Evolutionary conservation across 306 rosid species (phyloP), one percentile per base, ranked within the genome.

Genomic region (Senna siamea): DNA sequence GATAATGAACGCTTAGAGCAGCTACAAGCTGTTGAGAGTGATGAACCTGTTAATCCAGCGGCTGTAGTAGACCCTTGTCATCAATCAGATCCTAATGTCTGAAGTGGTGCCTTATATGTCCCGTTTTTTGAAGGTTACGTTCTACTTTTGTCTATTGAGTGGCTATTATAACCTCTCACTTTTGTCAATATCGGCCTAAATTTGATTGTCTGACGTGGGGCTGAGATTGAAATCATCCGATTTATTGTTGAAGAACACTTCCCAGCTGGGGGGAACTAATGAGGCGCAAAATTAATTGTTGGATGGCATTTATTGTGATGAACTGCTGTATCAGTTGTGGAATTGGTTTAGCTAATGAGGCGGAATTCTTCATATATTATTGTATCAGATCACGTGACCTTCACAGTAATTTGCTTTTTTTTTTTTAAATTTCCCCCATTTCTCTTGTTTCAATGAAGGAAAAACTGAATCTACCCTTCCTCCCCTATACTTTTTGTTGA

Each of bases 1-100:
- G 86, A 68, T 38, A 20, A 69, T 14, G 79, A 80, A 26, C 79
- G 30, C 8, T 71, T 23, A 41, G 86, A 76, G 62, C 90, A 65
- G 54, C 69, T 26, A 37, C 85, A 90, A 2, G 54, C 62, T 72
- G 64, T 51, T 50, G 79, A 68, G 63, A 69, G 72, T 50, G n/a
- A 55, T 13, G 82, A 62, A n/a, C 68, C 79, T 10, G 83, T 10
- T 48, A 51, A 80, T 34, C 76, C 83, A 48, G 88, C 75, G 44
- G 82, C 71, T 35, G 81, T 57, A 15, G 69, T 23, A 23, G 86
- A 74, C 74, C 62, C 28, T 40, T 26, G 60, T 26, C 71, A 74
- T 73, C 79, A 82, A 72, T 1, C 84, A 59, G 73, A 58, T 53
- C 79, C 80, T 53, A 74, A 76, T 70, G 54, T 63, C 64, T 80